These are phyloP conservation scores for Boechera stricta DNA, from an alignment of 345 rosid genomes.

Conservation along the genomic window DNA sequence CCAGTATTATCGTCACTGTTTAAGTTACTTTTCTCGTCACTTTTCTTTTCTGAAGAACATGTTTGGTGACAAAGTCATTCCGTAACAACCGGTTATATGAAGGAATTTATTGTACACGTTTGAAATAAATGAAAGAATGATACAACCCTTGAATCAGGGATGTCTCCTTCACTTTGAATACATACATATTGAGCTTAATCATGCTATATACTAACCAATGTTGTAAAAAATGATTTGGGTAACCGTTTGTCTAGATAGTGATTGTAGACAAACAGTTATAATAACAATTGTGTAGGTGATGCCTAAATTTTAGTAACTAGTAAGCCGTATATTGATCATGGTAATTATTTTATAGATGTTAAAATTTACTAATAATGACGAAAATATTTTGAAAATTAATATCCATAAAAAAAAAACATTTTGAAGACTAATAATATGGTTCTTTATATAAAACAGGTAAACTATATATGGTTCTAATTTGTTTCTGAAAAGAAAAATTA, in stretches of 20 bases:
- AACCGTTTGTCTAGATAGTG: not conserved
- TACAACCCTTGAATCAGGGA: not conserved
- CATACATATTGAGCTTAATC: too few relatives aligned
- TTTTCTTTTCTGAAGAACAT: constrained; percentile 30
- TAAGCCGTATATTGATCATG: too few relatives aligned
- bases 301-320: too few relatives aligned
- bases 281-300: not conserved
- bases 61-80: constrained; percentile 35
- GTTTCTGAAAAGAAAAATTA: not conserved
- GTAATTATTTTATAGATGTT: not conserved
- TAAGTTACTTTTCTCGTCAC: constrained; percentile 26
- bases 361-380: not conserved
- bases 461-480: not conserved
- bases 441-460: not conserved
- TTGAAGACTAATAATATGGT: not conserved
- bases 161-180: not conserved
- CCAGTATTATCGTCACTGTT: constrained; percentile 25
- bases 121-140: not conserved
- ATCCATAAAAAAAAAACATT: not conserved
- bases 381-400: not conserved
- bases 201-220: not conserved
- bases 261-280: too few relatives aligned
- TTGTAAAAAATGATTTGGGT: not conserved
- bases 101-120: not conserved
- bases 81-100: constrained; percentile 22